Conservation (phyloP, 2,329 filamentous ascomycete genomes). For the Penicillium sp. region DNA sequence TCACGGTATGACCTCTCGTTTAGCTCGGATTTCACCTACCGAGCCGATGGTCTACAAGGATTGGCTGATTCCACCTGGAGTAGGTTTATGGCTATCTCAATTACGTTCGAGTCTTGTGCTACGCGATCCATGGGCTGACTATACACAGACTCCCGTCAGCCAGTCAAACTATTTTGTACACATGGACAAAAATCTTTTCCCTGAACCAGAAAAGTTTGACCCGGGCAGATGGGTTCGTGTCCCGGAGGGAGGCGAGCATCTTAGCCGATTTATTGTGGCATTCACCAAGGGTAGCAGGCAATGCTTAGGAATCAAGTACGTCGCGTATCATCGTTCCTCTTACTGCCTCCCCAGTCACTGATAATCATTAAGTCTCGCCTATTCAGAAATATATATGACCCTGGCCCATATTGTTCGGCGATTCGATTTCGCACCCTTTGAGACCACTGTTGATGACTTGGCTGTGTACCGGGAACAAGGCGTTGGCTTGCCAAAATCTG, state of each 20-base stretch:
- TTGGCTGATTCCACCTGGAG: conserved; percentile 28
- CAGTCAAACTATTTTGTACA: conserved; percentile 33
- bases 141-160: conserved; percentile 27
- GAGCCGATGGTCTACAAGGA: conserved; percentile 25
- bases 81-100: conserved; percentile 11
- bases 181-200: conserved; percentile 28
- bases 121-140: background rate
- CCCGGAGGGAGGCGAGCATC: conserved; percentile 19
- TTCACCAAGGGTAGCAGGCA: conserved; percentile 31
- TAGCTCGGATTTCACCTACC: conserved; percentile 24
- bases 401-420: conserved; percentile 28
- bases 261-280: conserved; percentile 26
- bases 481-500: conserved; percentile 19
- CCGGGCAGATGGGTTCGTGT: conserved; percentile 27
- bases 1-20: conserved; percentile 27
- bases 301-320: conserved; percentile 31
- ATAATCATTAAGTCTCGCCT: conserved; percentile 22
- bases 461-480: conserved; percentile 26
- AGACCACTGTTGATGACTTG: conserved; percentile 25
- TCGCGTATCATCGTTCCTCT: background rate
- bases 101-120: too few species aligned
- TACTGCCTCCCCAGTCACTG: background rate
- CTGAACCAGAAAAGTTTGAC: conserved; percentile 25
- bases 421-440: conserved; percentile 21
- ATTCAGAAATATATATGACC: conserved; percentile 29